Base-by-base conservation (phyloP, 2,329 filamentous ascomycete genomes). In the Cytospora chrysosperma region DNA sequence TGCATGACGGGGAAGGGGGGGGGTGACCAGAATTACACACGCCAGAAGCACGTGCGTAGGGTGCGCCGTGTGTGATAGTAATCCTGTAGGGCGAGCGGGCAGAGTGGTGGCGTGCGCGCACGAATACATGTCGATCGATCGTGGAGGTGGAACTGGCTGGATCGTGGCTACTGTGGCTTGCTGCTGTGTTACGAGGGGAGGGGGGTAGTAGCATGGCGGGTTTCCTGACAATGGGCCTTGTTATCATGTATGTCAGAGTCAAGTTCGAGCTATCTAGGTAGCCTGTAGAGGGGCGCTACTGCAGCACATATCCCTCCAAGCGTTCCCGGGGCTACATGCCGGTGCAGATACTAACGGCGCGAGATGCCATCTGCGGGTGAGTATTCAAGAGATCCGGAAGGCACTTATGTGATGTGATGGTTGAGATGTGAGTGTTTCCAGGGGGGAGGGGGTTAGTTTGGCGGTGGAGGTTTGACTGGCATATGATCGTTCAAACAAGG, bases 11-110 rank as follows among this genome's bases (percentile, higher is more conserved):
- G 40, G n/a, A n/a, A n/a, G n/a, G n/a, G n/a, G n/a, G n/a, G n/a
- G n/a, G n/a, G n/a, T n/a, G n/a, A n/a, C n/a, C 57, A 65, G 61
- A 53, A 63, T 15, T n/a, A n/a, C n/a, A n/a, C n/a, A 60, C 27
- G 32, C 49, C 53, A 26, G 61, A 60, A n/a, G n/a, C 61, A 65
- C 64, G 61, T 65, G 64, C 63, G 58, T 34, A 24, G 43, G 37
- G 28, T 32, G 24, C 43, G 47, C 40, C 37, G 37, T 28, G 57
- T 34, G 43, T 37, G 19, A 15, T 30, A n/a, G 49, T 19, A 58
- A 26, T 37, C 21, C 28, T n/a, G 28, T 24, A 13, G 50, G 55
- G 28, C 43, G 37, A 54, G 17, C 52, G 30, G 32, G 63, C 32
- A 34, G n/a, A n/a, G n/a, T n/a, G n/a, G n/a, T n/a, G n/a, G n/a